These are phyloP conservation scores for Pholiota adiposa DNA, from an alignment of 1,284 basidiomycete species.

Conservation along the genomic window DNA sequence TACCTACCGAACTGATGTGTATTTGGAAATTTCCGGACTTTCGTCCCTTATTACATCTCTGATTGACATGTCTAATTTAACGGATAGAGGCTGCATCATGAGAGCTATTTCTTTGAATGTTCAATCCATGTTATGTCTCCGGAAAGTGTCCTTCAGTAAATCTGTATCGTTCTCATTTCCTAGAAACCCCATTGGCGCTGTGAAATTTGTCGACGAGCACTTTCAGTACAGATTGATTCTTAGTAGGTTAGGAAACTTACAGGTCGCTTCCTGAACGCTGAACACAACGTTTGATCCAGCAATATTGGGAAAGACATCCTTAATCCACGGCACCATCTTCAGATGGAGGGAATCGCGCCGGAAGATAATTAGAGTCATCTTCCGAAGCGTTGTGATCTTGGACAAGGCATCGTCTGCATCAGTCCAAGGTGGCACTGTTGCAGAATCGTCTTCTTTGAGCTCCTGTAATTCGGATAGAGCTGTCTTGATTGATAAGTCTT, in stretches of 20 bases:
- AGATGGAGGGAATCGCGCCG: neutral
- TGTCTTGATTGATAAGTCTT: slow-evolving; percentile 7
- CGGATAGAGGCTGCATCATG: too few relatives aligned
- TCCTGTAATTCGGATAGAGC: neutral
- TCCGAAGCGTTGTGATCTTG: neutral
- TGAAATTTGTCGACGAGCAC: neutral
- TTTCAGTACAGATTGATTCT: neutral
- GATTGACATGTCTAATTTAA: too few relatives aligned
- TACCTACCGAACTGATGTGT: neutral
- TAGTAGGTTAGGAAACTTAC: neutral
- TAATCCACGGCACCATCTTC: neutral
- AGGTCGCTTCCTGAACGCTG: neutral
- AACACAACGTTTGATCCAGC: neutral
- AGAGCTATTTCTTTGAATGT: neutral
- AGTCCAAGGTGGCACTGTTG: neutral
- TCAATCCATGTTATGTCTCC: slow-evolving; percentile 3
- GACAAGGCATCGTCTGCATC: neutral
- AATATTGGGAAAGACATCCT: neutral
- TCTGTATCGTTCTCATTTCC: neutral
- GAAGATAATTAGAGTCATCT: neutral
- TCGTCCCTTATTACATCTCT: too few relatives aligned
- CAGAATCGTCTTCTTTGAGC: neutral
- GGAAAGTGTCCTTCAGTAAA: neutral
- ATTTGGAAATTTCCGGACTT: too few relatives aligned
- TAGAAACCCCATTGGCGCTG: neutral